Evolutionary conservation across 148 eudicot genomes (phyloP).

Genomic region (Rhododendron ferrugineum): DNA sequence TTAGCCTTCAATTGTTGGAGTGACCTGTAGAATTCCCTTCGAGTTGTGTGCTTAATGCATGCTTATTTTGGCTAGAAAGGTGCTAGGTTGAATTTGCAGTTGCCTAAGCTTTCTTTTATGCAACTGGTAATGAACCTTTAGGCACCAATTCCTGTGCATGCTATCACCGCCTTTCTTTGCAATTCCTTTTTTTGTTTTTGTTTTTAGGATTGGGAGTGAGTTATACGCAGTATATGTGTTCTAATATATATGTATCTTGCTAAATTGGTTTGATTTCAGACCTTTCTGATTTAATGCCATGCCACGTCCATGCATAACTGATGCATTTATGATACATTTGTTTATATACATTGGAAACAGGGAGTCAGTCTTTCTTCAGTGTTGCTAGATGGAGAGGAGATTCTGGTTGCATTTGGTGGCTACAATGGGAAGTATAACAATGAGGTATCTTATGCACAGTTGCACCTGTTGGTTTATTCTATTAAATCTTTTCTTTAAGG

Average conservation of each 20-base stretch:
- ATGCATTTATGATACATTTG: slow-evolving; percentile 1
- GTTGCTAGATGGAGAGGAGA: slow-evolving; percentile 46
- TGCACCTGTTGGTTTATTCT: background rate
- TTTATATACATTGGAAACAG: slow-evolving; percentile 33
- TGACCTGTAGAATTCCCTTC: background rate
- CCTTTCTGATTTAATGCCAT: background rate
- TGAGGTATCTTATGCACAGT: slow-evolving; percentile 49
- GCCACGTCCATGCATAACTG: background rate
- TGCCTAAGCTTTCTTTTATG: background rate
- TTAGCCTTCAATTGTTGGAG: background rate
- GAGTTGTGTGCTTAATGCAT: background rate
- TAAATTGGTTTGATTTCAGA: background rate
- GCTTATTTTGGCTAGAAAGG: background rate
- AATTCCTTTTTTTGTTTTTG: background rate
- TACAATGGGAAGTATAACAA: slow-evolving; percentile 90
- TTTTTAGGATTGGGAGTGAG: background rate
- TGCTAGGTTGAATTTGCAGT: background rate
- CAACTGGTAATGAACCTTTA: background rate
- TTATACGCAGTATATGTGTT: background rate
- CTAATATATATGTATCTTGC: background rate
- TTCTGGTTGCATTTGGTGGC: slow-evolving; percentile 91
- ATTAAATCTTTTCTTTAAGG: background rate
- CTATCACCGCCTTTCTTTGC: background rate
- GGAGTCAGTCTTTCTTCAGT: slow-evolving; percentile 75
- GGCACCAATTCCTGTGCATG: background rate